Base-by-base conservation (phyloP, 139 green algal genomes). In the Pseudopediastrum boryanum region DNA sequence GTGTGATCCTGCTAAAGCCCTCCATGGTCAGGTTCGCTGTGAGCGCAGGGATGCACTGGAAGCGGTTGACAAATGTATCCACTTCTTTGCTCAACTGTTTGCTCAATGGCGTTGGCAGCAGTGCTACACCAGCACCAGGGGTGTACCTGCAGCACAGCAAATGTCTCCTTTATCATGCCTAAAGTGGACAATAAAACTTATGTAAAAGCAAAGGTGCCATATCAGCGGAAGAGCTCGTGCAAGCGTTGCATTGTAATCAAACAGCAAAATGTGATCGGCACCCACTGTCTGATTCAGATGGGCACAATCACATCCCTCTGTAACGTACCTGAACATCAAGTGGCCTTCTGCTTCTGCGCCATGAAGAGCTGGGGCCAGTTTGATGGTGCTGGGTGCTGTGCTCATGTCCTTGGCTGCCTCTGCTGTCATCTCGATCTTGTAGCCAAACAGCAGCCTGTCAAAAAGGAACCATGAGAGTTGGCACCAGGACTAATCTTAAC, bases 1-100 rank as follows among this genome's bases (percentile, higher is more conserved):
- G n/a, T n/a, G n/a, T n/a, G n/a, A n/a, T n/a, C n/a, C n/a, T n/a
- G n/a, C n/a, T n/a, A n/a, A 95, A 96, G 42, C 86, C 83, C 36
- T 96, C 91, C 86, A 97, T 93, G 2, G 91, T 97, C 25, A 94
- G 79, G 83, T 97, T 96, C 51, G 92, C 92, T 35, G 89, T 96
- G 73, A 97, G 90, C 19, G 91, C 92, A 19, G 93, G 92, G 58
- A 97, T 90, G 80, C 87, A 93, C 25, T 78, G 75, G 77, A 93
- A 94, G 66, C 88, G 87, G 80, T 84, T 48, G 6, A 95, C 79
- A 74, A 94, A 94, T 8, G 89, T 92, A 5, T 89, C 88, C 66
- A 95, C 90, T 79, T 97, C 92, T 38, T 82, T 74, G 7, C 58
- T 33, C 76, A 90, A 72, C 50, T 52, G 43, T 44, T 71, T 56